These are phyloP conservation scores for Coemansia sp. DNA, from an alignment of 371 early-diverging fungal species.

Conservation along the genomic window DNA sequence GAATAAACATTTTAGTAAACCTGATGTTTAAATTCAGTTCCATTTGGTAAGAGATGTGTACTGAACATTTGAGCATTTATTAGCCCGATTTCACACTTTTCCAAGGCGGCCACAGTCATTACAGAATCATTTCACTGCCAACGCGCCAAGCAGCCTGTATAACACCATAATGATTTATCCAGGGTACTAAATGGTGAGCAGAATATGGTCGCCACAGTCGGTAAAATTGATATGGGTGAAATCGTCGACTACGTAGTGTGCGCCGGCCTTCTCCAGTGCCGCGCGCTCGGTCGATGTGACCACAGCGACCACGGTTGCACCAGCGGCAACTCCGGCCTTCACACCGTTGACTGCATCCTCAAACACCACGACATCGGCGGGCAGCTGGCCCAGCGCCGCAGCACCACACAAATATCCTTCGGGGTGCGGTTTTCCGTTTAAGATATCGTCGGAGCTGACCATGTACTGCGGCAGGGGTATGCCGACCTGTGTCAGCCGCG, in stretches of 20 bases:
- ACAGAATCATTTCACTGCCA: too few relatives aligned
- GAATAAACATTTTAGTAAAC: too few relatives aligned
- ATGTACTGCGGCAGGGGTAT: constrained; percentile 47
- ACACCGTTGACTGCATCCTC: constrained; percentile 72
- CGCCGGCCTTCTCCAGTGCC: constrained; percentile 17
- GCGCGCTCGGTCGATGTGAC: constrained; percentile 21
- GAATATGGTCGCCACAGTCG: neutral
- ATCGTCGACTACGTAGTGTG: constrained; percentile 20
- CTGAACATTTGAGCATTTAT: too few relatives aligned
- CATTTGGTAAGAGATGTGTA: too few relatives aligned
- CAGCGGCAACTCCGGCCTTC: constrained; percentile 60
- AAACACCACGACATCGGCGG: constrained; percentile 65
- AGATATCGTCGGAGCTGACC: constrained; percentile 53
- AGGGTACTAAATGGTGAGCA: too few relatives aligned
- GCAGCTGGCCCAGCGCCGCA: constrained; percentile 50
- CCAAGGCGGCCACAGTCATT: too few relatives aligned
- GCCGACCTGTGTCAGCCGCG: constrained; percentile 49
- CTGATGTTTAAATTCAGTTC: too few relatives aligned
- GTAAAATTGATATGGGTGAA: neutral
- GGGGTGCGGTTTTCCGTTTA: constrained; percentile 63
- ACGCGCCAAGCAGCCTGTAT: too few relatives aligned
- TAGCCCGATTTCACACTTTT: too few relatives aligned
- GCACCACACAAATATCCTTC: constrained; percentile 63
- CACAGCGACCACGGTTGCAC: constrained; percentile 57
- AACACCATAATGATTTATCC: too few relatives aligned